Base-by-base conservation (phyloP, 2,329 filamentous ascomycete genomes). In the Neonectria magnoliae region DNA sequence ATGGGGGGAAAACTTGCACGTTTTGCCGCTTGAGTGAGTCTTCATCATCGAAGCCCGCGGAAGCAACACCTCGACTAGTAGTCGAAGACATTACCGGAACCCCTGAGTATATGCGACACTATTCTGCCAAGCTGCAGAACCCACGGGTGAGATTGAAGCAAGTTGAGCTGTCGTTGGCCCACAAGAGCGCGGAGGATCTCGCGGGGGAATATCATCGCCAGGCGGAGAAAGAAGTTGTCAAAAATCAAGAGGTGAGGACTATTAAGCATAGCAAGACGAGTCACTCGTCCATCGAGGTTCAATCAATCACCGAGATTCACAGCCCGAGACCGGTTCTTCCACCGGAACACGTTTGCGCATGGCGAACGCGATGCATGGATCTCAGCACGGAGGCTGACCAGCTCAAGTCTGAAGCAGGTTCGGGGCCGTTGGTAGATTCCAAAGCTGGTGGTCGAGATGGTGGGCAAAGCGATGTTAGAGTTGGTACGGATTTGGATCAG, bases 311-410 rank as follows among this genome's bases (percentile, higher is more conserved):
- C 5, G 62, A 78, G 53, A 71, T 77, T 47, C 73, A 76, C 44
- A 77, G 73, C 10, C 78, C 80, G 0, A 73, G 65, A 13, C 78
- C 80, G 22, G 71, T 80, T 25, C 73, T 78, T 51, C 75, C 79
- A 29, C 74, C 77, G 14, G 77, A 80, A 25, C 82, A 84, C 62
- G 71, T 77, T 9, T 84, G 82, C 66, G 72, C 71, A 48, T 85
- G 77, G 83, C 80, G 79, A 63, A 76, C 80, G 5, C 77, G 76
- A 7, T 84, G 83, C 64, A 68, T 80, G 60, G 75, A 77, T 18
- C 69, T 85, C 60, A 78, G 77, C 38, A 73, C 78, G 1, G 80
- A 84, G 68, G 76, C 82, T 45, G 77, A 81, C 13, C 75, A 78
- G 16, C 75, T 83, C 57, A 81, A 81, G 54, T 77, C 79, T 4